phyloP scores from a whole-genome alignment of 495 filamentous ascomycete genomes.

The Articulospora tetracladia region DNA sequence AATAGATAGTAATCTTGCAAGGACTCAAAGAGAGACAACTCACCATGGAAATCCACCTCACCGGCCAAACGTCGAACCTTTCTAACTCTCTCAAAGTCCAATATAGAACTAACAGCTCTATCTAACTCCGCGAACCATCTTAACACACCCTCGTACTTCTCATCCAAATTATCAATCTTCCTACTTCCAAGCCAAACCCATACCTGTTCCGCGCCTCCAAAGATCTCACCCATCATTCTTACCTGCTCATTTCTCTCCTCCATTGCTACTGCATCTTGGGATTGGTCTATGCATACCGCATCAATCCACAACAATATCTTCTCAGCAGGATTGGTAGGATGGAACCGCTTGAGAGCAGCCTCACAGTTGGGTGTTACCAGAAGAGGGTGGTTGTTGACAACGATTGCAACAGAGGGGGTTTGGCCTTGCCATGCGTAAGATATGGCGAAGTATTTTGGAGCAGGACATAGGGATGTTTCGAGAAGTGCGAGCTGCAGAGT shows the following conservation, averaged over 20 bases:
- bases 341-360: neutral
- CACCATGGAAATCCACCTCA: too few species aligned
- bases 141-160: neutral
- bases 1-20: too few species aligned
- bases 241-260: constrained; percentile 30
- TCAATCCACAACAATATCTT: neutral
- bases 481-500: too few species aligned
- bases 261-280: neutral
- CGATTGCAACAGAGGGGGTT: neutral
- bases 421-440: constrained; percentile 2
- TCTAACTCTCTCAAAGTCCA: too few species aligned
- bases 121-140: neutral
- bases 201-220: neutral
- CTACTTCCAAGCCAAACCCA: neutral
- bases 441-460: too few species aligned
- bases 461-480: too few species aligned
- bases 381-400: neutral
- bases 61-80: too few species aligned
- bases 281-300: neutral
- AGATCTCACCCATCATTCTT: constrained; percentile 27
- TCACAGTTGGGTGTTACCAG: constrained; percentile 2
- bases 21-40: too few species aligned
- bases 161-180: neutral
- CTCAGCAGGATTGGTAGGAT: neutral
- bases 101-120: neutral